phyloP scores from a whole-genome alignment of 441 rosid species.

The Bocquillonia castaneifolia region DNA sequence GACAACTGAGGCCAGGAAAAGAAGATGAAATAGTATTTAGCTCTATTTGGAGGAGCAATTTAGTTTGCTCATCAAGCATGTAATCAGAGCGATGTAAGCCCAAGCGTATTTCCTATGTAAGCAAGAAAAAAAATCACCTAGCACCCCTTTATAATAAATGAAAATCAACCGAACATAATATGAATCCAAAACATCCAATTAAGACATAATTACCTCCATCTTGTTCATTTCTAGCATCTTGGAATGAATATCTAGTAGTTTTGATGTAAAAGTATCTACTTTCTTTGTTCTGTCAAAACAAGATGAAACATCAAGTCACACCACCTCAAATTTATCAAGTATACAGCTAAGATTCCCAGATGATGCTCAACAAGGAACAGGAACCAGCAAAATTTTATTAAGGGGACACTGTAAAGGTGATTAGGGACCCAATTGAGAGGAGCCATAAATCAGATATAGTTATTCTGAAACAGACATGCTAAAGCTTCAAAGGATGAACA shows the following conservation, averaged over 20 bases:
- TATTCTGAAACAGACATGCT: neutral
- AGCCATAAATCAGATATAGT: neutral
- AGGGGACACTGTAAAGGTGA: neutral
- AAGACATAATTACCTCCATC: constrained; percentile 54
- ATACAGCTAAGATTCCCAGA: neutral
- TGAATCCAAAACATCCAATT: neutral
- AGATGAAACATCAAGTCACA: constrained; percentile 15
- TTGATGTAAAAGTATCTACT: constrained; percentile 84
- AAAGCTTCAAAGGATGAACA: neutral
- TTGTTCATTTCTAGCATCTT: constrained; percentile 81
- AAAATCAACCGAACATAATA: constrained; percentile 2
- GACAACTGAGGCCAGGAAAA: constrained; percentile 75
- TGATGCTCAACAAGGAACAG: neutral
- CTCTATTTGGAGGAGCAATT: constrained; percentile 89
- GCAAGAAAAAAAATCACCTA: constrained; percentile 3
- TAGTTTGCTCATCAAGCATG: constrained; percentile 96
- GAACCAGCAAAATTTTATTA: neutral
- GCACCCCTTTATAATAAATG: neutral
- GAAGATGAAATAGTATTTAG: constrained; percentile 84
- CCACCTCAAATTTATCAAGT: neutral
- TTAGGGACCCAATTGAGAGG: neutral
- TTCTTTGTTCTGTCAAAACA: constrained; percentile 61
- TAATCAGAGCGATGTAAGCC: constrained; percentile 97
- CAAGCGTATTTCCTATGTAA: constrained; percentile 75
- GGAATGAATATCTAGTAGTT: constrained; percentile 88